Base-by-base conservation (phyloP, 2,329 filamentous ascomycete species). In the Sporothrix humicola region DNA sequence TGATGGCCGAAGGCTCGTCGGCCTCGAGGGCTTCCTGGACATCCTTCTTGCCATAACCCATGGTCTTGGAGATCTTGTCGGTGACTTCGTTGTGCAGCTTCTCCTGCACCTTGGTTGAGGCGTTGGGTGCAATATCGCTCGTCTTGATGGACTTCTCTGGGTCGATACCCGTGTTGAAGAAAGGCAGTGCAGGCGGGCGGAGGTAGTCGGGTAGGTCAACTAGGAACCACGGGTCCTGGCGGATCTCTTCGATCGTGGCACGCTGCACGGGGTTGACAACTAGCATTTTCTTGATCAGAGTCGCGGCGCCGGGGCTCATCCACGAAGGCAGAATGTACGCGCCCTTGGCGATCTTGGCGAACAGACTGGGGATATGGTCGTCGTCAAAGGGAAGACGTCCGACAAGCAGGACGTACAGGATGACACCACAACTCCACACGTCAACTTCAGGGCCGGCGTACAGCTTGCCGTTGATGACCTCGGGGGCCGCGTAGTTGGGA, bases 391-490 rank as follows among this genome's bases (percentile, higher is more conserved):
- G 96, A 61, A 99, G 86, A 76, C 93, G 88, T 73, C 93, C 93
- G 42, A 93, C 92, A 46, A 96, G 85, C 76, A 96, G 84, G 54
- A 95, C 93, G 82, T 94, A 96, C 59, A 96, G 87, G 79, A 97
- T 97, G 76, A 97, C 94, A 75, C 94, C 94, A 80, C 95, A 92
- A 82, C 95, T 98, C 96, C 96, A 99, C 1, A 99, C 96, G 81
- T 99, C 96, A 52, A 99, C 96, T 82, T 99, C 96, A 0, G 96
- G 95, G 0, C 96, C 96, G 20, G 96, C 96, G 80, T 99, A 99
- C 72, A 98, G 87, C 86, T 98, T 99, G 31, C 96, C 96, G 72
- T 95, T 96, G 79, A 99, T 98, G 75, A 99, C 96, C 82, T 99
- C 96, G 7, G 96, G 96, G 0, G 96, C 96, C 13, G 96, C 96